These are phyloP conservation scores for Penicillium capsulatum DNA, from an alignment of 2,329 filamentous ascomycete species.

Conservation along the genomic window DNA sequence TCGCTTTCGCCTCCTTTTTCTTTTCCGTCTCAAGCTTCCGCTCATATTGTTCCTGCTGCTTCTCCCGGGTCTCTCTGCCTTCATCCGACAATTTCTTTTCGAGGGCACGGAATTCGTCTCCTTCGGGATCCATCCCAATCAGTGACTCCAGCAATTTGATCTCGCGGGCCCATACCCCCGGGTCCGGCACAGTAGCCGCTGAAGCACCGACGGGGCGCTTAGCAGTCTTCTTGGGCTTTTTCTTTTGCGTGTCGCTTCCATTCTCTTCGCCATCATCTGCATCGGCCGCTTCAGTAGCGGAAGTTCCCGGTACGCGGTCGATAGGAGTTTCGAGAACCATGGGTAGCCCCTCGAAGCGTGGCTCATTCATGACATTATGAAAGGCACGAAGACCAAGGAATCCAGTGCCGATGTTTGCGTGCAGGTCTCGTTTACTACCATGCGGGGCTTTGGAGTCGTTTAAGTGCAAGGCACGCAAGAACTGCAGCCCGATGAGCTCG, in stretches of 20 bases:
- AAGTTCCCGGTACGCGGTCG: conserved; percentile 47
- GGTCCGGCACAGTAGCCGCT: conserved; percentile 62
- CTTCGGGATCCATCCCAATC: conserved; percentile 74
- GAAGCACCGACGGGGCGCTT: conserved; percentile 23
- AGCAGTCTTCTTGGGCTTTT: conserved; percentile 18
- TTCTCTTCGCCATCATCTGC: conserved; percentile 18
- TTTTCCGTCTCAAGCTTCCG: conserved; percentile 62
- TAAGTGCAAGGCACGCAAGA: conserved; percentile 80
- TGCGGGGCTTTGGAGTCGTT: conserved; percentile 96
- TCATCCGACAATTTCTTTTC: conserved; percentile 62
- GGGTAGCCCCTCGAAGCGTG: conserved; percentile 69
- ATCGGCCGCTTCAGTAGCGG: conserved; percentile 19
- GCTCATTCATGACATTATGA: conserved; percentile 83
- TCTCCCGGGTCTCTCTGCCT: conserved; percentile 67
- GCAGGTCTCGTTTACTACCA: conserved; percentile 75
- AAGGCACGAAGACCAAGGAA: conserved; percentile 89
- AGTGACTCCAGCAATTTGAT: conserved; percentile 91
- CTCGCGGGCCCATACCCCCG: conserved; percentile 81
- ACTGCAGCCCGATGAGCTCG: conserved; percentile 67
- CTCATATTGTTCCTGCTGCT: conserved; percentile 74
- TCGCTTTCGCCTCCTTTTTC: conserved; percentile 46
- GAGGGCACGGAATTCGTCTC: conserved; percentile 64
- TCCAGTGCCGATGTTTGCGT: conserved; percentile 94
- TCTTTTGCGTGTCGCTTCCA: conserved; percentile 14
- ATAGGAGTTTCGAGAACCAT: conserved; percentile 98